phyloP scores from a whole-genome alignment of 495 filamentous ascomycete genomes.

The Sporormia fimetaria region DNA sequence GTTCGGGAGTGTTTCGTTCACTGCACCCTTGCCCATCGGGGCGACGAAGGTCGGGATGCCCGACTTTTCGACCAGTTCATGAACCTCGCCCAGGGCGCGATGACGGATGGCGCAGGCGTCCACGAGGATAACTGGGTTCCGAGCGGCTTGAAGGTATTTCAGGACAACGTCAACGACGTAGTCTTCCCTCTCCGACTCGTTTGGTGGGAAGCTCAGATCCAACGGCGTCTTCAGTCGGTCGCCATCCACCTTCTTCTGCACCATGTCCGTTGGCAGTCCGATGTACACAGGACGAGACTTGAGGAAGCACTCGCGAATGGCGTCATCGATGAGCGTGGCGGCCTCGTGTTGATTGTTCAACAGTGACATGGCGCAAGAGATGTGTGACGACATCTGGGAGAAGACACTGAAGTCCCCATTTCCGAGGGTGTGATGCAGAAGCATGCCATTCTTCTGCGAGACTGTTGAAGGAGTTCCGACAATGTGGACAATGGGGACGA shows the following conservation, averaged over 20 bases:
- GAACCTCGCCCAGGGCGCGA: slow-evolving; percentile 56
- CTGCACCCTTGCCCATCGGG: slow-evolving; percentile 84
- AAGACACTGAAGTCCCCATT: slow-evolving; percentile 89
- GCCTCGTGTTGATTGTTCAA: slow-evolving; percentile 60
- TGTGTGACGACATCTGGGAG: slow-evolving; percentile 57
- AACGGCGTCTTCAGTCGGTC: slow-evolving; percentile 56
- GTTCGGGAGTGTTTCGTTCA: slow-evolving; percentile 62
- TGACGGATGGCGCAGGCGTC: slow-evolving; percentile 89
- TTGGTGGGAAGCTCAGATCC: slow-evolving; percentile 50
- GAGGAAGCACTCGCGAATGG: slow-evolving; percentile 67
- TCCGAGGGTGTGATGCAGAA: slow-evolving; percentile 90
- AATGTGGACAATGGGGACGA: slow-evolving; percentile 69
- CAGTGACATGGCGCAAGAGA: slow-evolving; percentile 58
- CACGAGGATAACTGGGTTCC: slow-evolving; percentile 70
- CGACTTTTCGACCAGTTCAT: slow-evolving; percentile 64
- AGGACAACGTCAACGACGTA: slow-evolving; percentile 74
- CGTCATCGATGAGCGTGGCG: slow-evolving; percentile 65
- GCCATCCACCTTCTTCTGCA: slow-evolving; percentile 66
- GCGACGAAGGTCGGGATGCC: slow-evolving; percentile 73
- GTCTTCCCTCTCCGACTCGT: slow-evolving; percentile 64
- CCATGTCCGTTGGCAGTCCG: slow-evolving; percentile 75
- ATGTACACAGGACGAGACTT: slow-evolving; percentile 53
- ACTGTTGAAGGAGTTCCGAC: slow-evolving; percentile 57
- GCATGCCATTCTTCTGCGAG: slow-evolving; percentile 48
- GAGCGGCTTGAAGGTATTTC: slow-evolving; percentile 63